phyloP scores from a whole-genome alignment of 169 alveolate species.

The Plasmodium vivax region DNA sequence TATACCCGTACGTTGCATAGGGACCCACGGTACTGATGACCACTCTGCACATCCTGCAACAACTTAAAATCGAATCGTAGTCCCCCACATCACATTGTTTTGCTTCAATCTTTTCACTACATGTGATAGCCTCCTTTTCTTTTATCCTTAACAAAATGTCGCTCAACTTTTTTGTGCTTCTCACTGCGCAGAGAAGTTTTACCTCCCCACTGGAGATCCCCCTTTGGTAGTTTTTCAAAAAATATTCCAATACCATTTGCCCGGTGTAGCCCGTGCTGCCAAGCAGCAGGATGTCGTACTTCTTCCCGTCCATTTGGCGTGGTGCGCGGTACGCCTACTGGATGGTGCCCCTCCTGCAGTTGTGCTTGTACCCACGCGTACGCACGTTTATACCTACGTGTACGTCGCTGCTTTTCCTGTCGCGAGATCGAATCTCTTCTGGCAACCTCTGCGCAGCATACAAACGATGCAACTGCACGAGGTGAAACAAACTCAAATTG shows the following conservation, averaged over 20 bases:
- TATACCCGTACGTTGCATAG: constrained; percentile 58
- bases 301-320: constrained; percentile 9
- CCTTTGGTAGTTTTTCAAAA: constrained; percentile 36
- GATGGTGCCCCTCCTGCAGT: background rate
- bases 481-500: background rate
- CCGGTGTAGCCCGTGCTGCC: constrained; percentile 74
- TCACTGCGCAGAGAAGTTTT: constrained; percentile 47
- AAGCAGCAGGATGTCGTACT: constrained; percentile 49
- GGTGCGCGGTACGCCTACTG: background rate
- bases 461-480: background rate
- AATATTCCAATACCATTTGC: constrained; percentile 68
- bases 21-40: constrained; percentile 64
- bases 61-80: constrained; percentile 35
- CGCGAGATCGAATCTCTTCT: background rate
- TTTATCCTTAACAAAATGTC: background rate
- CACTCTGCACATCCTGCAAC: constrained; percentile 37
- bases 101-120: constrained; percentile 26
- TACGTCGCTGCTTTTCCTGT: too few relatives aligned
- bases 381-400: too few relatives aligned
- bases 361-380: background rate
- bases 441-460: background rate
- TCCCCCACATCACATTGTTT: constrained; percentile 30
- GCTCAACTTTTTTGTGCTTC: constrained; percentile 19
- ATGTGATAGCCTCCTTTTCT: background rate
- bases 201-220: constrained; percentile 21